These are phyloP conservation scores for Ilyonectria mors-panacis DNA, from an alignment of 2,329 filamentous ascomycete genomes.

Conservation along the genomic window DNA sequence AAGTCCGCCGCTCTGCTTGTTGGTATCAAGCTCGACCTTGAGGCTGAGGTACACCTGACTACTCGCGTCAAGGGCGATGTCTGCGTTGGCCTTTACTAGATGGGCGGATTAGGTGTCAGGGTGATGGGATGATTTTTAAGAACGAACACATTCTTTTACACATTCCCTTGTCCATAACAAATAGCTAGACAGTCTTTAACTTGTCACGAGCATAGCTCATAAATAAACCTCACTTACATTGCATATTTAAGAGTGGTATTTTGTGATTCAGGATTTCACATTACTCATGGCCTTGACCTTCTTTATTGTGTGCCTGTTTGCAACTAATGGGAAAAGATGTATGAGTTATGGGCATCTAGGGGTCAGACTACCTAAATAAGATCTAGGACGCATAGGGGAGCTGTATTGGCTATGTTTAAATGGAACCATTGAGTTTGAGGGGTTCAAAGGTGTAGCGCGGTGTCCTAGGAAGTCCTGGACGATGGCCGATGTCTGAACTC, in stretches of 20 bases:
- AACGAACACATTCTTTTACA: neutral
- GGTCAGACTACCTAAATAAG: too few relatives aligned
- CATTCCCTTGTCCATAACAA: neutral
- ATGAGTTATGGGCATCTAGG: too few relatives aligned
- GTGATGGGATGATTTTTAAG: neutral
- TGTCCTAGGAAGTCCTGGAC: too few relatives aligned
- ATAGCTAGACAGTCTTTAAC: neutral
- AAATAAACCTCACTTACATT: neutral
- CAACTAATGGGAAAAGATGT: too few relatives aligned
- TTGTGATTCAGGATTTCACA: too few relatives aligned
- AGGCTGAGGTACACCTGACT: constrained; percentile 74
- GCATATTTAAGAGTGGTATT: neutral
- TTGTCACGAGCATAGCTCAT: neutral
- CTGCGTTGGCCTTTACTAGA: constrained; percentile 58
- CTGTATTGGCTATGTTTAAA: too few relatives aligned
- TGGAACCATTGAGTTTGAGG: too few relatives aligned
- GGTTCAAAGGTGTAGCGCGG: too few relatives aligned
- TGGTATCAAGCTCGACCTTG: constrained; percentile 75
- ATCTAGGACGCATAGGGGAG: too few relatives aligned
- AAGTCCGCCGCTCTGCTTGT: constrained; percentile 72
- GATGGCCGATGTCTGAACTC: too few relatives aligned
- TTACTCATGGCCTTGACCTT: too few relatives aligned
- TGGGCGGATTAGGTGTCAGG: neutral
- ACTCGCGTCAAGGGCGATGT: constrained; percentile 74
- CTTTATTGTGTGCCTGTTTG: too few relatives aligned